Conservation (phyloP, 768 basidiomycete species). For the Trametes cingulata region DNA sequence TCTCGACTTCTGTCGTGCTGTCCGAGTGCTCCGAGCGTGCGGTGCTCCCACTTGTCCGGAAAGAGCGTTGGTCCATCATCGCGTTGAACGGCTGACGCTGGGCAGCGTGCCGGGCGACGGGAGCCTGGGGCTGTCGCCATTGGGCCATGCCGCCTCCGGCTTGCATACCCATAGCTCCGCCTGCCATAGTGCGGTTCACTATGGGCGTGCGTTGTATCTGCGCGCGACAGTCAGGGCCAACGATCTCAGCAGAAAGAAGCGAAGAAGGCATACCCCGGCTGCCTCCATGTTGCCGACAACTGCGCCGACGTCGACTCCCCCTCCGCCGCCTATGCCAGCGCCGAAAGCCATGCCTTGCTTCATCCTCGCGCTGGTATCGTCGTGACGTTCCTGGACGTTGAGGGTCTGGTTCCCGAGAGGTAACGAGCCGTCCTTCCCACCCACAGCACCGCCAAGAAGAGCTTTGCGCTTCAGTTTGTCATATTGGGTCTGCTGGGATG, state of each 20-base stretch:
- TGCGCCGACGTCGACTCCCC: slow-evolving; percentile 48
- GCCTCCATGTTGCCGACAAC: slow-evolving; percentile 69
- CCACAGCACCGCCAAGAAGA: slow-evolving; percentile 50
- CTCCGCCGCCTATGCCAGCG: slow-evolving; percentile 24
- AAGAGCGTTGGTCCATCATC: slow-evolving; percentile 27
- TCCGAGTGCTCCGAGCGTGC: slow-evolving; percentile 41
- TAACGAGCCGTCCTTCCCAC: slow-evolving; percentile 3
- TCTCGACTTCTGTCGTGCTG: slow-evolving; percentile 75
- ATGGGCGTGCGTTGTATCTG: slow-evolving; percentile 75
- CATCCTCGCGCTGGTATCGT: background rate
- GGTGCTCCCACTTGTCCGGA: slow-evolving; percentile 28
- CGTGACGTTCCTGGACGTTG: slow-evolving; percentile 20
- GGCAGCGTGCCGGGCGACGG: slow-evolving; percentile 35
- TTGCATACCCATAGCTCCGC: slow-evolving; percentile 16
- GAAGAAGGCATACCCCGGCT: slow-evolving; percentile 48
- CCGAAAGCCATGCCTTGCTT: slow-evolving; percentile 28
- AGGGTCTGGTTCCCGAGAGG: slow-evolving; percentile 18
- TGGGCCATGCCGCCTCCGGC: slow-evolving; percentile 21
- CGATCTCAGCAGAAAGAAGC: too few species aligned
- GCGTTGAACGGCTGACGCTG: slow-evolving; percentile 45
- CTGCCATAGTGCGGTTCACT: slow-evolving; percentile 46
- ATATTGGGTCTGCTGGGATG: slow-evolving; percentile 56
- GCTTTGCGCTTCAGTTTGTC: slow-evolving; percentile 85
- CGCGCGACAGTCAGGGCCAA: too few species aligned
- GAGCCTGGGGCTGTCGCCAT: slow-evolving; percentile 34